Percentiles rank a stretch among this genome's conserved stretches.
phyloP scores from a whole-genome alignment of 169 alveolate genomes.

The Babesia ovis region DNA sequence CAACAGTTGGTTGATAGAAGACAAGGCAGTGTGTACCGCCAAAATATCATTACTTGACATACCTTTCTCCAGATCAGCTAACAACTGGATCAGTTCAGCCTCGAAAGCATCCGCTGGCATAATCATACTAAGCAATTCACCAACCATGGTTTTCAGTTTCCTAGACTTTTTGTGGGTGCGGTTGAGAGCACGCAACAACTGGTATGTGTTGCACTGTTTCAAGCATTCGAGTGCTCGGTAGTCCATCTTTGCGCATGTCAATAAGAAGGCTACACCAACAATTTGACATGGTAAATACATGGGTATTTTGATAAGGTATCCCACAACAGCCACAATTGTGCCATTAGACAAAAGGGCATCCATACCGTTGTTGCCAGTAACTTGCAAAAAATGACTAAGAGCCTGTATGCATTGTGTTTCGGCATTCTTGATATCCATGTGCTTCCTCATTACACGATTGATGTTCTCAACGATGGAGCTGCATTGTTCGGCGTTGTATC shows the following conservation, averaged over 20 bases:
- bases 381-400: slow-evolving; percentile 71
- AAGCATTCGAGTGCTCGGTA: slow-evolving; percentile 71
- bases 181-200: slow-evolving; percentile 64
- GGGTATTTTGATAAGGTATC: slow-evolving; percentile 80
- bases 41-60: slow-evolving; percentile 65
- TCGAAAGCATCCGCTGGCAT: slow-evolving; percentile 89
- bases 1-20: slow-evolving; percentile 73
- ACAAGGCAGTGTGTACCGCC: slow-evolving; percentile 67
- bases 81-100: slow-evolving; percentile 78
- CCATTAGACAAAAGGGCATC: slow-evolving; percentile 77
- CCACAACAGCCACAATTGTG: slow-evolving; percentile 74
- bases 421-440: slow-evolving; percentile 83
- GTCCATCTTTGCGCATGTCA: slow-evolving; percentile 75
- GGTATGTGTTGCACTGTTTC: slow-evolving; percentile 67
- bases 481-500: slow-evolving; percentile 61
- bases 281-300: slow-evolving; percentile 85
- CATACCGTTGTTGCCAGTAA: slow-evolving; percentile 72
- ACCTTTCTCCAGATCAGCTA: slow-evolving; percentile 77
- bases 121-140: slow-evolving; percentile 84
- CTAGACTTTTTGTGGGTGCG: slow-evolving; percentile 85
- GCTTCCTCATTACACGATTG: slow-evolving; percentile 79
- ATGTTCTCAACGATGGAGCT: slow-evolving; percentile 76
- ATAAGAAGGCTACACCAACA: slow-evolving; percentile 79
- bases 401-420: slow-evolving; percentile 83
- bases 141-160: slow-evolving; percentile 81